Evolutionary conservation across 257 asterid species (phyloP), one percentile per base, ranked within the genome.

Genomic region (Lantana camara): DNA sequence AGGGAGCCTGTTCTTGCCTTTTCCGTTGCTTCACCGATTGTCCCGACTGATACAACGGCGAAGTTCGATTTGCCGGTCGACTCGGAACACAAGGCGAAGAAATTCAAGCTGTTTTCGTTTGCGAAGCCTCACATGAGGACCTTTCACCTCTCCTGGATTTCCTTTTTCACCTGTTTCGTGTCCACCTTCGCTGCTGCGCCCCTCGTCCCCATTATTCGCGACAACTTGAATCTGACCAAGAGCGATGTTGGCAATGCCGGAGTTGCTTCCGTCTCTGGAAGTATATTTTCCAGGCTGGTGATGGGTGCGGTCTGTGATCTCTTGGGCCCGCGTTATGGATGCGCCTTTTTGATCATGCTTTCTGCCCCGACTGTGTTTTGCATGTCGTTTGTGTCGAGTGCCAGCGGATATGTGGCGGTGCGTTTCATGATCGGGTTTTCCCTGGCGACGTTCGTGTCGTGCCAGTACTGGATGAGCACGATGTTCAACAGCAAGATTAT

Each of bases 351-450:
- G 0, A 55, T 79, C 52, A 76, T 85, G 81, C 58, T 85, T 7
- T 8, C 82, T 0, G 95, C 90, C 0, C 90, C 89, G 1, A 70
- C 86, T 0, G 88, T 85, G 3, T 85, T 85, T 40, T 85, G 81
- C 62, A 80, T 80, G 84, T 63, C 87, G 0, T 72, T 81, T 40
- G 85, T 86, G 4, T 64, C 81, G 0, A 44, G 55, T 0, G 64
- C 85, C 0, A 63, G 80, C 0, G 95, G 90, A 0, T 85, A 74
- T 52, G 34, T 83, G 0, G 80, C 82, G 6, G 85, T 82, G 9
- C 68, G 86, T 9, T 86, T 86, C 84, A 79, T 83, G 91, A 86
- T 83, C 4, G 89, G 89, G 0, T 81, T 86, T 37, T 86, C 88
- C 0, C 66, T 86, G 23, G 95, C 95, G 0, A 86, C 95, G 0